Conservation (phyloP, 108 stramenopile species). For the Nitzschia sp. region DNA sequence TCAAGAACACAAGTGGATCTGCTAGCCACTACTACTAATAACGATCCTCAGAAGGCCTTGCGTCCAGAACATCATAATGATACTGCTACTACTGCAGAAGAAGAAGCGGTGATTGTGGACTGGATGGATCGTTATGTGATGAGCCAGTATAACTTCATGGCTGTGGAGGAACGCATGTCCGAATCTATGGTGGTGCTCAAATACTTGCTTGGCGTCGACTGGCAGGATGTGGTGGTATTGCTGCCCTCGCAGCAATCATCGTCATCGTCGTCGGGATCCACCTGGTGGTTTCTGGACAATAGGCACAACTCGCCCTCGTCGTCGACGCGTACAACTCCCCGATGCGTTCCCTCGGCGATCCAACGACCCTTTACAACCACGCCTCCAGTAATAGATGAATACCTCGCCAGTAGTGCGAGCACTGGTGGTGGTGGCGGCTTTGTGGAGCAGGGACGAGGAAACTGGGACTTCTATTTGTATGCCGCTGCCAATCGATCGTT, state of each 20-base stretch:
- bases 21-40: constrained; percentile 1
- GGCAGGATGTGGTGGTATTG: background rate
- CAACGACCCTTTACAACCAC: background rate
- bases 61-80: no score
- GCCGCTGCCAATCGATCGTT: constrained; percentile 30
- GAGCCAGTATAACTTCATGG: constrained; percentile 45
- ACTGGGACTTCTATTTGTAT: constrained; percentile 26
- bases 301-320: background rate
- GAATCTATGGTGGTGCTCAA: constrained; percentile 42
- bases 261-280: no score
- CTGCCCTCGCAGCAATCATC: constrained; percentile 2
- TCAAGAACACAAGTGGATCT: background rate
- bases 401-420: background rate
- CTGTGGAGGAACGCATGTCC: constrained; percentile 42
- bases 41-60: no score
- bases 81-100: background rate
- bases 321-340: background rate
- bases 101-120: background rate
- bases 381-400: constrained; percentile 1
- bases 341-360: constrained; percentile 1
- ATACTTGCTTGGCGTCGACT: constrained; percentile 8
- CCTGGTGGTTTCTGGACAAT: background rate
- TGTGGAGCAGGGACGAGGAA: background rate
- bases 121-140: constrained; percentile 14
- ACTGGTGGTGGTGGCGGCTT: background rate